Conservation (phyloP, 1,139 yeast genomes). For the Saccharomyces hybrid region DNA sequence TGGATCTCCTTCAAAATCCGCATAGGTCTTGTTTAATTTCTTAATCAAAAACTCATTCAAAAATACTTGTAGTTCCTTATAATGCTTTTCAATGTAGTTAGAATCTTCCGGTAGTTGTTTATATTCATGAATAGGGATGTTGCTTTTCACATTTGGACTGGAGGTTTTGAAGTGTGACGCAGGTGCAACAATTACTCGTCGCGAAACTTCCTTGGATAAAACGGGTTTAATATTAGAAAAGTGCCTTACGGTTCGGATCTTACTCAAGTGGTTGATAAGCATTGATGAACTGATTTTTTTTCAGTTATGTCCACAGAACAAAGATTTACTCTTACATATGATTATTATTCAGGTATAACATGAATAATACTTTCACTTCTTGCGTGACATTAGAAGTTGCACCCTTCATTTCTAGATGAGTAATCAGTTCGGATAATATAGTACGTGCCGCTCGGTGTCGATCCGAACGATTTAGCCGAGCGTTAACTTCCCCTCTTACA, state of each 20-base stretch:
- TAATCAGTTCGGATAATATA: neutral
- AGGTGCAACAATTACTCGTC: constrained; percentile 19
- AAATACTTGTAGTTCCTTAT: constrained; percentile 35
- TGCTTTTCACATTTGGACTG: neutral
- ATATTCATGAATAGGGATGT: constrained; percentile 24
- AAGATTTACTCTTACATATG: neutral
- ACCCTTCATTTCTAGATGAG: neutral
- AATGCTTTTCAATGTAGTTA: constrained; percentile 40
- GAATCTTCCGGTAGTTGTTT: constrained; percentile 45
- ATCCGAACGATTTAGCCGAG: neutral
- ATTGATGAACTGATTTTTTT: neutral
- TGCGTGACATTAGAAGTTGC: neutral
- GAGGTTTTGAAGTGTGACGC: constrained; percentile 12
- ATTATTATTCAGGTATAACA: neutral
- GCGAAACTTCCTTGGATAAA: constrained; percentile 16
- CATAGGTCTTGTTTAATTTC: constrained; percentile 25
- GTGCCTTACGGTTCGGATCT: neutral
- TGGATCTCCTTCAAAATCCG: constrained; percentile 32
- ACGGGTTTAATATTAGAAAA: neutral
- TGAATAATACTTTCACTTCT: neutral
- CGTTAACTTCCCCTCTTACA: neutral
- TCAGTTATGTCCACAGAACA: neutral
- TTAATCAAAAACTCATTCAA: constrained; percentile 25
- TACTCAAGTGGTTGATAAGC: neutral
- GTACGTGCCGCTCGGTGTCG: neutral